Evolutionary conservation across 2,329 filamentous ascomycete species (phyloP), one percentile per base, ranked within the genome.

Genomic region (Cytospora piceicola): DNA sequence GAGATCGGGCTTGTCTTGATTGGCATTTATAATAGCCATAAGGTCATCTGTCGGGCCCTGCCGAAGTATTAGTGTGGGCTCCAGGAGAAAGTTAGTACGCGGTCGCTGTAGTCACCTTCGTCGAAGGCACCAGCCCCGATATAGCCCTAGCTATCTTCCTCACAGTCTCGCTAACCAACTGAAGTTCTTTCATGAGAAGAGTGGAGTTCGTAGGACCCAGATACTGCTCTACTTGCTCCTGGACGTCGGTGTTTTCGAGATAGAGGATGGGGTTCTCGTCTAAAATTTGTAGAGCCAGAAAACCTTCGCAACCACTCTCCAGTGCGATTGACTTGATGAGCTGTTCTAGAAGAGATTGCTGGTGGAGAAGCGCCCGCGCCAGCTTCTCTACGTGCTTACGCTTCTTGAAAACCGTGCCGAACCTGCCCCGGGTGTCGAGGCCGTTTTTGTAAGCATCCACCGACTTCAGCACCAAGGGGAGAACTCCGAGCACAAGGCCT

Each of bases 321-420:
- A 55, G 24, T 1, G 51, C 2, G n/a, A 65, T 22, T 1, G 52
- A 55, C 51, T 32, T 61, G 27, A 61, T 58, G 1, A 53, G 27
- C 7, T 65, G 49, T 42, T 55, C 51, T 3, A 65, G 24, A 4
- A 53, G 61, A 2, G 15, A 34, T n/a, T 61, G 51, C 52, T 65
- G 63, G 20, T 29, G 15, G 34, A 27, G 36, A 7, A 65, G 51
- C 15, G 63, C 63, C 11, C 63, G 51, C 29, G 57, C 56, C 54
- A 65, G 63, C 36, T 65, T 65, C 20, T 27, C 63, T 22, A 65
- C 57, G 49, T 65, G 52, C n/a, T 56, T 39, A 20, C 60, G 60
- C 53, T 62, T 62, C 15, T 27, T 54, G 4, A 62, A 56, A 8
- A 51, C 4, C 29, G 27, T 42, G 11, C 2, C 20, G 27, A 54